Conservation (phyloP, 2,329 filamentous ascomycete genomes). For the Pseudogymnoascus sp. region DNA sequence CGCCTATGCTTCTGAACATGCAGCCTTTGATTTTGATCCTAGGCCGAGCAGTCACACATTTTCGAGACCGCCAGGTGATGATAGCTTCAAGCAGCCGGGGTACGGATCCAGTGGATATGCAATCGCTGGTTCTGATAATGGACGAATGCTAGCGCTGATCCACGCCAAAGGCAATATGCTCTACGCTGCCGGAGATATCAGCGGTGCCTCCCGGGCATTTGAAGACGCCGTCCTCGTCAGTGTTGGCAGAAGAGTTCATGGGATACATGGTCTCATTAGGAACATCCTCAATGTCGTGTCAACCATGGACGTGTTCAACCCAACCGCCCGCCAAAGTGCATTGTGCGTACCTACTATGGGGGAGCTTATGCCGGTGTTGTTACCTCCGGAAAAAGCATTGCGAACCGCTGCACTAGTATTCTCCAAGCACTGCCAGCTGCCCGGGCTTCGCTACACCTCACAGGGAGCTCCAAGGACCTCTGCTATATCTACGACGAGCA, state of each 20-base stretch:
- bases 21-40: slow-evolving; percentile 24
- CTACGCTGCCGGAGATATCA: slow-evolving; percentile 79
- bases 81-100: slow-evolving; percentile 29
- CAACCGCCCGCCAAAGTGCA: background rate
- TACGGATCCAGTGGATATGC: slow-evolving; percentile 79
- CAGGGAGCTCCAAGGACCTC: slow-evolving; percentile 67
- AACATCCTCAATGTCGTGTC: slow-evolving; percentile 67
- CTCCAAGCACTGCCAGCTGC: slow-evolving; percentile 64
- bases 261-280: slow-evolving; percentile 71
- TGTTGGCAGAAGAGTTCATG: slow-evolving; percentile 60
- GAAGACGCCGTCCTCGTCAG: slow-evolving; percentile 92
- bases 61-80: slow-evolving; percentile 16
- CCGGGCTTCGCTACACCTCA: slow-evolving; percentile 67
- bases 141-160: slow-evolving; percentile 83
- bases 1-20: slow-evolving; percentile 20
- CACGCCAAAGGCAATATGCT: slow-evolving; percentile 99
- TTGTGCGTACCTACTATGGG: background rate
- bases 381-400: slow-evolving; percentile 77
- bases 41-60: slow-evolving; percentile 18
- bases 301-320: slow-evolving; percentile 5
- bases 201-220: slow-evolving; percentile 76
- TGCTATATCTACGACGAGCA: slow-evolving; percentile 88
- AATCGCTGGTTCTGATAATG: slow-evolving; percentile 80
- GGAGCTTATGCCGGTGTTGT: slow-evolving; percentile 52
- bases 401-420: slow-evolving; percentile 81